Conservation (phyloP, 768 basidiomycete genomes). For the Russula emetica region DNA sequence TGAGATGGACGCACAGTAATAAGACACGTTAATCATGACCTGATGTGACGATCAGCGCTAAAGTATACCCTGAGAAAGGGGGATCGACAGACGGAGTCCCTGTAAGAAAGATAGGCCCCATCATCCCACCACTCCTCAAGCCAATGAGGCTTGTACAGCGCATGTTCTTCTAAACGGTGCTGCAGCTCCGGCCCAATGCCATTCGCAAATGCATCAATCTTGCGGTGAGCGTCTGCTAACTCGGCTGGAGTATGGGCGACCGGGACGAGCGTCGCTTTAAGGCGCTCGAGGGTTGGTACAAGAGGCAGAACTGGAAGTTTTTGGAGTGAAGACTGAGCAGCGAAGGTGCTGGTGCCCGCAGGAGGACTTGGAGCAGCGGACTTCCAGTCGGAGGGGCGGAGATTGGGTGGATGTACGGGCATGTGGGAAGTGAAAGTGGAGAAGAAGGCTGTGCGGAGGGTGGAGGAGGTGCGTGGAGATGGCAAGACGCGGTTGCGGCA, state of each 20-base stretch:
- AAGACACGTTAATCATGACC: conserved; percentile 91
- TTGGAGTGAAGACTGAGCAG: conserved; percentile 57
- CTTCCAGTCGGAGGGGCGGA: conserved; percentile 66
- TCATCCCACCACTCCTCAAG: conserved; percentile 96
- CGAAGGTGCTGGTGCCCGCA: conserved; percentile 55
- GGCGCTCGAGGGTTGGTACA: conserved; percentile 54
- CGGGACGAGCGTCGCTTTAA: conserved; percentile 69
- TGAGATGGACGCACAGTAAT: conserved; percentile 61
- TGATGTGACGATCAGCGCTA: conserved; percentile 28
- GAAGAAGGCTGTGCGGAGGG: background rate
- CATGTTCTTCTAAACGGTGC: conserved; percentile 51
- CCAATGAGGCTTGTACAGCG: conserved; percentile 65
- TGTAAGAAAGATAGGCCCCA: conserved; percentile 71
- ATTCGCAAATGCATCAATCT: conserved; percentile 63
- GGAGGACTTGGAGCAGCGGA: conserved; percentile 53
- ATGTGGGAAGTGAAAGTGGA: background rate
- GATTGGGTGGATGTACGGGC: conserved; percentile 20
- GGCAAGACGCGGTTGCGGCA: background rate
- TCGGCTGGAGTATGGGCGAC: conserved; percentile 64
- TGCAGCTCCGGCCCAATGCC: conserved; percentile 53
- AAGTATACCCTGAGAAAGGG: background rate
- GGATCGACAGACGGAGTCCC: conserved; percentile 64
- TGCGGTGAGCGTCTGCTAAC: conserved; percentile 47
- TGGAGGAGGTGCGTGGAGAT: background rate
- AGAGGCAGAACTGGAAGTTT: conserved; percentile 75